Conservation (phyloP, 257 asterid species). For the Gentiana macrophylla region DNA sequence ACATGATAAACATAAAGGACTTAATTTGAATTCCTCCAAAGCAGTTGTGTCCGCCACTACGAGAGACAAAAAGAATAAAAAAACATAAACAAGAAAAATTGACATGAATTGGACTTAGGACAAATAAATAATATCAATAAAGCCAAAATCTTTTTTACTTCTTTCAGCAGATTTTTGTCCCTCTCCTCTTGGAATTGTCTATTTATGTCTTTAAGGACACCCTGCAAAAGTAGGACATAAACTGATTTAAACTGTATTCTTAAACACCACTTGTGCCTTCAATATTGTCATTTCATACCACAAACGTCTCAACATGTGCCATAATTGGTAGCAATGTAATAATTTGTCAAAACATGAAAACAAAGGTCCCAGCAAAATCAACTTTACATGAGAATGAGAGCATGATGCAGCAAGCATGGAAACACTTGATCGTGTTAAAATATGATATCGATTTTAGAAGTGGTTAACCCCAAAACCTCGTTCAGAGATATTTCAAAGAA, state of each 20-base stretch:
- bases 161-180: constrained; percentile 31
- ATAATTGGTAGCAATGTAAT: constrained; percentile 19
- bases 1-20: too few species aligned
- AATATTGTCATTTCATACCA: constrained; percentile 37
- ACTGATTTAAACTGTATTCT: constrained; percentile 12
- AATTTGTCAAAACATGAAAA: neutral
- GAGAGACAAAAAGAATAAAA: too few species aligned
- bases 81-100: neutral
- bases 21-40: too few species aligned
- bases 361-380: too few species aligned
- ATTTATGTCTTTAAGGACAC: constrained; percentile 27
- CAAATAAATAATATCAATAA: neutral
- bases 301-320: constrained; percentile 25
- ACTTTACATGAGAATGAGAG: too few species aligned
- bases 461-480: too few species aligned
- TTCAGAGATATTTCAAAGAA: too few species aligned
- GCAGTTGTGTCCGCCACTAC: too few species aligned
- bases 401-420: neutral
- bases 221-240: constrained; percentile 25
- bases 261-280: neutral
- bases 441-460: too few species aligned
- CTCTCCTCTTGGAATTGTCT: constrained; percentile 35
- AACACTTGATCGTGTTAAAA: neutral
- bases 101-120: constrained; percentile 3
- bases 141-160: constrained; percentile 22